A percentile compares a stretch with the other conserved stretches of the same genome.
Evolutionary conservation across 441 rosid species (phyloP).

Genomic region (Populus hybrid): DNA sequence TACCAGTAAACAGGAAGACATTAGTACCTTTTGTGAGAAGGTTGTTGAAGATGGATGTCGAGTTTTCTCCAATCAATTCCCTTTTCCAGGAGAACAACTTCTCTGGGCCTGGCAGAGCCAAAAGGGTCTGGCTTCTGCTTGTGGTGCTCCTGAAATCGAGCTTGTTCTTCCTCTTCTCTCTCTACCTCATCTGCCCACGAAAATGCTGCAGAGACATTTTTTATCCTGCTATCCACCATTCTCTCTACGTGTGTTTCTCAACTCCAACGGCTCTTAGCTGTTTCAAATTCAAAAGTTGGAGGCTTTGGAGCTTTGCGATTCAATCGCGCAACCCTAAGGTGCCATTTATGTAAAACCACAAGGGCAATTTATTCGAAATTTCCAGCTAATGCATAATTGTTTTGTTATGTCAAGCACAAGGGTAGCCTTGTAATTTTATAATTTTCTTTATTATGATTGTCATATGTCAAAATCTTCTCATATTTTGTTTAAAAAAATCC

Average conservation of each 20-base stretch:
- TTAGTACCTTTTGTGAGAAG: conserved; percentile 6
- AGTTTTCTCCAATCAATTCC: conserved; percentile 27
- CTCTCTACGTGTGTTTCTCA: neutral
- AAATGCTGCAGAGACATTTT: neutral
- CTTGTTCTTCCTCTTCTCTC: conserved; percentile 24
- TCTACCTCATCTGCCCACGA: conserved; percentile 36
- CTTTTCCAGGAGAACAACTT: conserved; percentile 22
- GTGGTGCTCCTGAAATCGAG: neutral
- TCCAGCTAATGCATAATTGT: too few relatives aligned
- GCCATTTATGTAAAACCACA: neutral
- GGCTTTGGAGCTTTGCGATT: neutral
- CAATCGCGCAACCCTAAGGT: neutral
- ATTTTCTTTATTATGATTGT: too few relatives aligned
- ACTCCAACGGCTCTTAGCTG: conserved; percentile 8
- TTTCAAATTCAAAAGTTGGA: conserved; percentile 7
- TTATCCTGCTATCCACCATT: conserved; percentile 18
- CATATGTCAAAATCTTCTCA: too few relatives aligned
- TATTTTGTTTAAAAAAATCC: too few relatives aligned
- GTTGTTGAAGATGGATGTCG: conserved; percentile 13
- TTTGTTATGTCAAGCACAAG: too few relatives aligned
- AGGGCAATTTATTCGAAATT: too few relatives aligned
- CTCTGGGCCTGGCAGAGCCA: conserved; percentile 30
- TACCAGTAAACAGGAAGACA: too few relatives aligned
- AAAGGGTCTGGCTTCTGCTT: conserved; percentile 23
- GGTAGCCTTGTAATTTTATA: neutral